Base-by-base conservation (phyloP, 2,329 filamentous ascomycete species). In the Fusarium tjaetaba region DNA sequence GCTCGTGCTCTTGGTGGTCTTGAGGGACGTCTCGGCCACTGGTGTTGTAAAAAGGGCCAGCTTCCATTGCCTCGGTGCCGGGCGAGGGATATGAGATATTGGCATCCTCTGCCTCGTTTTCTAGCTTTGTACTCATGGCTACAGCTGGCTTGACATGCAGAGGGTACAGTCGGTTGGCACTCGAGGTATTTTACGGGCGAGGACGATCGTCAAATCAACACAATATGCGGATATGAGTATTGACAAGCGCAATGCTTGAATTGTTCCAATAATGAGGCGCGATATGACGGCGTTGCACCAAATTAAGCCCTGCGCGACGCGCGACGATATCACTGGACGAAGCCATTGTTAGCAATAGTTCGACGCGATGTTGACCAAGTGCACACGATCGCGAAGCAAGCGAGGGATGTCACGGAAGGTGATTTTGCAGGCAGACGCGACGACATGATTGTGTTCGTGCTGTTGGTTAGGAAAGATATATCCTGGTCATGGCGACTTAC, bases 41-140 rank as follows among this genome's bases (percentile, higher is more conserved):
- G 9, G 84, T 80, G 68, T 84, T 80, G 73, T 87, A 87, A 75
- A 86, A 86, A 5, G 85, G 79, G 13, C 81, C 80, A 7, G 81
- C 77, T 62, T 86, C 85, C 70, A 85, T 82, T 6, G 76, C 81
- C 61, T 88, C 85, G 14, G 82, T 82, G 24, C 82, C 81, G 7
- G 86, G 84, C 11, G 85, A 86, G 16, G 86, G 84, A 72, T 87
- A 88, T 42, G 83, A 83, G 43, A 84, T 78, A 57, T 82, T 82
- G 60, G 79, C 76, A 62, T 82, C 81, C n/a, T 81, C 79, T 15
- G 76, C 71, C 56, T 81, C 79, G 48, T 76, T 77, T 78, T 85
- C 77, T 77, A 82, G 78, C 63, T 76, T 77, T 42, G 79, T 73
- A 56, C 79, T 78, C 82, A 83, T 84, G 18, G 52, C 60, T 64